Percentiles rank a stretch among this genome's conserved stretches.
These are phyloP conservation scores for Neoscytalidium dimidiatum DNA, from an alignment of 2,329 filamentous ascomycete genomes.

Conservation along the genomic window DNA sequence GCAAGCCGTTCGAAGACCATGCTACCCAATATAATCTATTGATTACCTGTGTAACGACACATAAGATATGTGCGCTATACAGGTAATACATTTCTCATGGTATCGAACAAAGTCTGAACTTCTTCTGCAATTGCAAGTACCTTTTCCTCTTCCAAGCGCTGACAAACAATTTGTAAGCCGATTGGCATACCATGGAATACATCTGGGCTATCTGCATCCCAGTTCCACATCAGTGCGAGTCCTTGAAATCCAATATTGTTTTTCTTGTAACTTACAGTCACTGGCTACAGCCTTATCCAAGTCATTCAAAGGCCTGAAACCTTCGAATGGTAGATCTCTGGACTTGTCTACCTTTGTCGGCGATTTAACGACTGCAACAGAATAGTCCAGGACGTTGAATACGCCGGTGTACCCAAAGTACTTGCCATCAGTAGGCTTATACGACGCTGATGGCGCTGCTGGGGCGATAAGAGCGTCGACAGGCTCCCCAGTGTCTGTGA, in stretches of 20 bases:
- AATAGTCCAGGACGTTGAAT: conserved; percentile 62
- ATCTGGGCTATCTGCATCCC: not conserved
- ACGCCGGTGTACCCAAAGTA: conserved; percentile 48
- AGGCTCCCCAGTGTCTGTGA: conserved; percentile 31
- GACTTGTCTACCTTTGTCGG: conserved; percentile 56
- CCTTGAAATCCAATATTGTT: no score
- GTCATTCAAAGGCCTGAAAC: conserved; percentile 8
- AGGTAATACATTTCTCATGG: no score
- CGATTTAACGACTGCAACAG: conserved; percentile 55
- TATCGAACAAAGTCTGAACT: not conserved
- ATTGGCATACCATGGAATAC: conserved; percentile 25
- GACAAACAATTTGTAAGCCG: conserved; percentile 27
- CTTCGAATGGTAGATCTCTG: conserved; percentile 46
- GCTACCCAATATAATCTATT: no score
- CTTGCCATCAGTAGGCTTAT: conserved; percentile 49
- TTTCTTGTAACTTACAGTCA: not conserved
- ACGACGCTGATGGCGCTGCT: conserved; percentile 37
- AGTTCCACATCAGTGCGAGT: no score
- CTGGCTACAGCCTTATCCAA: conserved; percentile 13
- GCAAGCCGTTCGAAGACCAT: no score
- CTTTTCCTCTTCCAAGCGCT: conserved; percentile 28
- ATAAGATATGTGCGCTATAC: no score
- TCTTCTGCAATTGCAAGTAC: conserved; percentile 21
- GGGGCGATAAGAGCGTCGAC: conserved; percentile 42
- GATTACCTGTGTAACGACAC: no score